A percentile compares a stretch with the other conserved stretches of the same genome.
Evolutionary conservation across 1,139 yeast genomes (phyloP).

Genomic region (Arxiozyma slooffiae): DNA sequence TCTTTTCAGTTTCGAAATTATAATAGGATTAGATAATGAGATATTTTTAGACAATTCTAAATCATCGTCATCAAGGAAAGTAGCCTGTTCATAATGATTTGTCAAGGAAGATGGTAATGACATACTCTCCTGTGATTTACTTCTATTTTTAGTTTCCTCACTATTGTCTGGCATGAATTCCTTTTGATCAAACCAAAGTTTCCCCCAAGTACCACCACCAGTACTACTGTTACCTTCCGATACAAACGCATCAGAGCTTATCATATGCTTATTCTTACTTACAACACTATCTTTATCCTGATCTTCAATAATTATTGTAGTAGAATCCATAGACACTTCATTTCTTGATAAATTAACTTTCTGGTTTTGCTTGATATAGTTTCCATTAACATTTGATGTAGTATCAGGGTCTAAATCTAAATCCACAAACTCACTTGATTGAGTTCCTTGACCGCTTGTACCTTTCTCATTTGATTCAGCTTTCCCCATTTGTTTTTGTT

Average conservation of each 20-base stretch:
- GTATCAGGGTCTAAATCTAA: not conserved
- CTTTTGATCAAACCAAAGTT: not conserved
- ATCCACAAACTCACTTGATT: not conserved
- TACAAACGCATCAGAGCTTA: conserved; percentile 7
- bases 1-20: conserved; percentile 17
- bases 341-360: not conserved
- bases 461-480: not conserved
- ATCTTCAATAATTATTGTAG: not conserved
- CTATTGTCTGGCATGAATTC: not conserved
- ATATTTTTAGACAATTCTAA: conserved; percentile 17
- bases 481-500: not conserved
- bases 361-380: not conserved
- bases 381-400: not conserved
- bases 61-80: conserved; percentile 16
- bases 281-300: not conserved
- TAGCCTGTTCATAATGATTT: conserved; percentile 6
- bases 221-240: conserved; percentile 11
- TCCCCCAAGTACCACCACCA: not conserved
- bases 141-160: not conserved
- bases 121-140: not conserved
- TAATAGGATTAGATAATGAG: conserved; percentile 29
- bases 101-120: conserved; percentile 19
- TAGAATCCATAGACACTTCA: not conserved
- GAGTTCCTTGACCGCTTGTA: not conserved
- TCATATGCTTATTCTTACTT: not conserved